Conservation (phyloP, 1,284 basidiomycete species). For the Naganishia sp. region DNA sequence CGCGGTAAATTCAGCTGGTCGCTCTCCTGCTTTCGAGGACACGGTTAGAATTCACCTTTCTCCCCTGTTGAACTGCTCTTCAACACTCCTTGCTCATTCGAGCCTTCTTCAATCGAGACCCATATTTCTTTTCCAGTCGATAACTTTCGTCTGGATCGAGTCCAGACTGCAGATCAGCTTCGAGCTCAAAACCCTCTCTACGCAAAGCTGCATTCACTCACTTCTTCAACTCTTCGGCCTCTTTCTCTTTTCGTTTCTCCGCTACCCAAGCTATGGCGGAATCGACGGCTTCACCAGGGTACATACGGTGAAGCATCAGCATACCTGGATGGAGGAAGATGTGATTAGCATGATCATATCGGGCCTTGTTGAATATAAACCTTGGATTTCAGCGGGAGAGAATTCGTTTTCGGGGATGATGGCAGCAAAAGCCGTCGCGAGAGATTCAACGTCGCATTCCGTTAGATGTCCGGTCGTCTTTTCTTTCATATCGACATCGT, state of each 20-base stretch:
- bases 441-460: slow-evolving; percentile 57
- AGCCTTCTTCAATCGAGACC: too few species aligned
- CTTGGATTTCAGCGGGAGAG: slow-evolving; percentile 79
- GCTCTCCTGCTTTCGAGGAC: too few species aligned
- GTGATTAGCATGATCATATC: neutral
- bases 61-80: too few species aligned
- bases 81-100: too few species aligned
- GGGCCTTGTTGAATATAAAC: slow-evolving; percentile 56
- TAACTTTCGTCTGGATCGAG: too few species aligned
- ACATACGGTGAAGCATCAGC: slow-evolving; percentile 42
- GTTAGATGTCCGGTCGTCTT: too few species aligned
- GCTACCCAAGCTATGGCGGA: slow-evolving; percentile 36
- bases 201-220: too few species aligned
- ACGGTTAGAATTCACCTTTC: too few species aligned
- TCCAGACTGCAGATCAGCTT: too few species aligned
- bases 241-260: slow-evolving; percentile 24
- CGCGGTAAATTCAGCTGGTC: too few species aligned
- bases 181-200: too few species aligned
- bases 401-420: slow-evolving; percentile 77
- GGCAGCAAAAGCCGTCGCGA: slow-evolving; percentile 73
- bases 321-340: slow-evolving; percentile 3
- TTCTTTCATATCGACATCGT: neutral
- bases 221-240: slow-evolving; percentile 19
- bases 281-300: slow-evolving; percentile 39
- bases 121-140: too few species aligned